phyloP scores from a whole-genome alignment of 129 eudicot genomes.

The Lactuca sativa region DNA sequence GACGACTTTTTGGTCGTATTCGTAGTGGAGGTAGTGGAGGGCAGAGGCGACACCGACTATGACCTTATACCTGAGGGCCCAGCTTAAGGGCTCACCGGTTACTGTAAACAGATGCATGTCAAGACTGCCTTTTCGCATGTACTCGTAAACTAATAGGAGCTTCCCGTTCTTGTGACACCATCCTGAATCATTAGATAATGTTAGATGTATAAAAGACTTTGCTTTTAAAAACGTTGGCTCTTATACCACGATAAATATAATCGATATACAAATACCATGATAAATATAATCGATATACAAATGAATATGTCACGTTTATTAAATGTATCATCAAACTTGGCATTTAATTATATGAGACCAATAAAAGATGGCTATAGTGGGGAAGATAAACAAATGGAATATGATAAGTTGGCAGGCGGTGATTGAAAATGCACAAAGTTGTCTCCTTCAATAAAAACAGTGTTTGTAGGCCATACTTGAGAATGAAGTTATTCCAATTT shows the following conservation, averaged over 20 bases:
- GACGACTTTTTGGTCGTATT: constrained; percentile 71
- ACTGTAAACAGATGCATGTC: constrained; percentile 69
- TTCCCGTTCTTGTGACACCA: constrained; percentile 88
- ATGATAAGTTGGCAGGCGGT: constrained; percentile 14
- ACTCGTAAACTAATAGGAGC: constrained; percentile 73
- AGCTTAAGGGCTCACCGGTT: constrained; percentile 47
- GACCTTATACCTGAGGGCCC: constrained; percentile 64
- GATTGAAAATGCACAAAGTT: constrained; percentile 3
- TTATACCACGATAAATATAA: too few relatives aligned
- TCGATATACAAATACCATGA: too few relatives aligned
- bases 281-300: too few relatives aligned
- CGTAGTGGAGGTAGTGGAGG: constrained; percentile 82
- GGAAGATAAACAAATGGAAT: constrained; percentile 3
- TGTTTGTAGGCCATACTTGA: constrained; percentile 12
- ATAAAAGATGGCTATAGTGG: neutral
- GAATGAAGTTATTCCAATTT: constrained; percentile 8
- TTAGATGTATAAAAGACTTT: neutral
- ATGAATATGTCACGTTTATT: neutral
- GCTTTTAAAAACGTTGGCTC: neutral
- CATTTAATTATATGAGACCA: neutral
- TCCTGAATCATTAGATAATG: constrained; percentile 37
- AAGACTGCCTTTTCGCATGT: constrained; percentile 92
- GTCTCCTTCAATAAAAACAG: neutral
- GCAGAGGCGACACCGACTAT: constrained; percentile 85
- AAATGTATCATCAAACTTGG: too few relatives aligned